A percentile compares a stretch with the other conserved stretches of the same genome.
These are phyloP conservation scores for Aureobasidium mangrovei DNA, from an alignment of 2,329 filamentous ascomycete genomes.

Conservation along the genomic window DNA sequence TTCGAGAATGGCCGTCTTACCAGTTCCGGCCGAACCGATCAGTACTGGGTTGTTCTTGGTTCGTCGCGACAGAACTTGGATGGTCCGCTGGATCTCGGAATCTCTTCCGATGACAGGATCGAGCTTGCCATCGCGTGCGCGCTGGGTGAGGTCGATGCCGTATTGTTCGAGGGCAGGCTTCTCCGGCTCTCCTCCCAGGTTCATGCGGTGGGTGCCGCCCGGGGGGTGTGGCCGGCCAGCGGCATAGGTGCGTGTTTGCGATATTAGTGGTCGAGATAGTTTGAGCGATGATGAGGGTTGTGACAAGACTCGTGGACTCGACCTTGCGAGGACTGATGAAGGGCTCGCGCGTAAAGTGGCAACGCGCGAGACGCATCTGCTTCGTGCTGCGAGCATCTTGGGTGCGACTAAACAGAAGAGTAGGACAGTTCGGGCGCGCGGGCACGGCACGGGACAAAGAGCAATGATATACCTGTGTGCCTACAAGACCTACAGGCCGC, in stretches of 20 bases:
- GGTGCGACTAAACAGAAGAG: background rate
- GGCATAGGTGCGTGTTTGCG: slow-evolving; percentile 35
- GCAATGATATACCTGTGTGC: slow-evolving; percentile 8
- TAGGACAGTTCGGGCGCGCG: background rate
- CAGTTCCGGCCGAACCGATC: slow-evolving; percentile 85
- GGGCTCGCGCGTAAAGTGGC: background rate
- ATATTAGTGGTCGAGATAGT: background rate
- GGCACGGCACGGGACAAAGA: background rate
- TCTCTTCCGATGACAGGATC: slow-evolving; percentile 95
- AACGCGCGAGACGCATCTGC: slow-evolving; percentile 4
- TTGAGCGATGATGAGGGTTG: background rate
- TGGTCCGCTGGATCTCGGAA: slow-evolving; percentile 83
- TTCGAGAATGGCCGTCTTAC: slow-evolving; percentile 89
- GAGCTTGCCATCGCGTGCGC: slow-evolving; percentile 78
- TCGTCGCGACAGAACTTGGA: slow-evolving; percentile 82
- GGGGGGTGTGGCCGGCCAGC: slow-evolving; percentile 67
- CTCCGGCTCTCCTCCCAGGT: slow-evolving; percentile 65
- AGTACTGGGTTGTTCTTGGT: slow-evolving; percentile 95
- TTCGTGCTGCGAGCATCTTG: slow-evolving; percentile 13
- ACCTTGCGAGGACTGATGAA: background rate
- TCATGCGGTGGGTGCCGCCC: slow-evolving; percentile 89
- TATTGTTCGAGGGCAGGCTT: slow-evolving; percentile 87
- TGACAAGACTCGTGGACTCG: background rate
- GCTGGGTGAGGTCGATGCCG: slow-evolving; percentile 79
- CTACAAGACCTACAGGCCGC: background rate